These are phyloP conservation scores for Mycosphaerella sp. DNA, from an alignment of 2,329 filamentous ascomycete genomes.

Conservation along the genomic window DNA sequence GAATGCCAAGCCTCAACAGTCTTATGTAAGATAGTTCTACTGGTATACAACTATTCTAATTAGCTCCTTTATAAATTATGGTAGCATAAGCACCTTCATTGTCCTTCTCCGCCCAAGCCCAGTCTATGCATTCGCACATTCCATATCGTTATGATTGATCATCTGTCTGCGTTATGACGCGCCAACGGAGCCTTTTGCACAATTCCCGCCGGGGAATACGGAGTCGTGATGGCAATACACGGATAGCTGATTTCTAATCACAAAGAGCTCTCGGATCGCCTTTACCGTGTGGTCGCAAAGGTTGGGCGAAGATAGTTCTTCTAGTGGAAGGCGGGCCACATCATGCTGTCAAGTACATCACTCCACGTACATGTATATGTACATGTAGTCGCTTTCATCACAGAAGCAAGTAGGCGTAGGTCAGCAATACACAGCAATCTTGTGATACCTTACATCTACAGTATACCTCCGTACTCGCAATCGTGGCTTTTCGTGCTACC, in stretches of 20 bases:
- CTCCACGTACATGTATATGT: background rate
- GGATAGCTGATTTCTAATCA: constrained; percentile 9
- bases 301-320: background rate
- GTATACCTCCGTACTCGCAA: background rate
- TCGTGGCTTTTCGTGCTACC: constrained; percentile 24
- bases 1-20: no score
- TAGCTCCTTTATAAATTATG: no score
- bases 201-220: background rate
- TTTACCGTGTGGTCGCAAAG: background rate
- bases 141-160: background rate
- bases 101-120: no score
- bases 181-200: background rate
- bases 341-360: background rate
- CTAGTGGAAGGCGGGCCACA: background rate
- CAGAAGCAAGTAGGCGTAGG: background rate
- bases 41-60: no score
- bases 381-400: background rate
- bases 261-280: constrained; percentile 8
- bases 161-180: background rate
- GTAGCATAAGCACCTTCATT: no score
- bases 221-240: constrained; percentile 1
- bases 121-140: no score
- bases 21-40: no score
- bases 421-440: background rate
- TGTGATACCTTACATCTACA: background rate